phyloP scores from a whole-genome alignment of 169 alveolate genomes.

The Plasmodium adleri region DNA sequence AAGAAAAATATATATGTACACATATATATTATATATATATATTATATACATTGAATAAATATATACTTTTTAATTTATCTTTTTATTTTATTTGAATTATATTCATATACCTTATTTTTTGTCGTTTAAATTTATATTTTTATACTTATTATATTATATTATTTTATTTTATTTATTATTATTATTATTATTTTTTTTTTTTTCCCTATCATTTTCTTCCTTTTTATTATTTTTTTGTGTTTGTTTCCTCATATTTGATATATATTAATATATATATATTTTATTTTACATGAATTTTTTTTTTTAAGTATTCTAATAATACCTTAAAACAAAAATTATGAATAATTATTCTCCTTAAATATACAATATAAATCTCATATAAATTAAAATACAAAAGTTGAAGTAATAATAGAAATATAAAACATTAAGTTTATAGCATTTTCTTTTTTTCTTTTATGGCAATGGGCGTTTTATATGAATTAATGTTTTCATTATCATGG shows the following conservation, averaged over 20 bases:
- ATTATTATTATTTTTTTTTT: background rate
- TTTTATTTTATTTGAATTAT: slow-evolving; percentile 4
- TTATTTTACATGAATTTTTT: background rate
- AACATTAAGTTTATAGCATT: too few relatives aligned
- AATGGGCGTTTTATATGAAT: slow-evolving; percentile 43
- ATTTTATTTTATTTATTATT: background rate
- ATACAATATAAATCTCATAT: background rate
- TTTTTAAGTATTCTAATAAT: slow-evolving; percentile 10
- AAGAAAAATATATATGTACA: background rate
- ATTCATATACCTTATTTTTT: background rate
- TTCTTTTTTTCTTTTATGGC: slow-evolving; percentile 7
- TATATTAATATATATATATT: slow-evolving; percentile 1
- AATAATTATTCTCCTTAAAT: slow-evolving; percentile 28
- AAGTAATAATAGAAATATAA: background rate
- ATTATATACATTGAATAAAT: slow-evolving; percentile 3
- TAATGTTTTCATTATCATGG: slow-evolving; percentile 29
- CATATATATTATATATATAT: slow-evolving; percentile 4
- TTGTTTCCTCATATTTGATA: background rate
- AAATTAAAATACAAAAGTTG: background rate
- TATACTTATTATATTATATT: background rate
- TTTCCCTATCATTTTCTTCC: background rate
- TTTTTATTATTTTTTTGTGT: background rate
- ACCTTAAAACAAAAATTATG: slow-evolving; percentile 36
- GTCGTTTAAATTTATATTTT: background rate
- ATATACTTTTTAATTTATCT: background rate